Evolutionary conservation across 2,329 filamentous ascomycete species (phyloP), one percentile per base, ranked within the genome.

Genomic region (Mycosphaerelloides madeirae): DNA sequence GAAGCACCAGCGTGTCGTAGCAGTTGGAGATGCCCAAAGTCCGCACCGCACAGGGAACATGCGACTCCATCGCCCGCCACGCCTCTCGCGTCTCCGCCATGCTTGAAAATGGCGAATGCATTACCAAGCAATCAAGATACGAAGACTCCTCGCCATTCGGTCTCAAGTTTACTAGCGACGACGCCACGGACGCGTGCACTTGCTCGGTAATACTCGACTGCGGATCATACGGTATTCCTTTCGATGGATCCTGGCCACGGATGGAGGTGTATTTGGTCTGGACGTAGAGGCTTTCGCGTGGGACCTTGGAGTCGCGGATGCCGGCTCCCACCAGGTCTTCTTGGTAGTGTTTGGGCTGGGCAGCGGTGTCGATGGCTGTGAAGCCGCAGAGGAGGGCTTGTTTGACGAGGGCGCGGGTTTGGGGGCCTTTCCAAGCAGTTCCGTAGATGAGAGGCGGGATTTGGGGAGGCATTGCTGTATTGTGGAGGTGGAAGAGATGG

Each of bases 201-300:
- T 90, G 83, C 14, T 82, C 73, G 12, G 71, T 70, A 19, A 89
- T 65, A 1, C 80, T 72, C 9, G 75, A 72, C 1, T 69, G 60
- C 1, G 77, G 64, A 56, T 83, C 72, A 63, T 87, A 87, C 0
- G 84, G 84, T 66, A 81, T 72, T 9, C 22, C 22, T 38, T 73
- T 31, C 66, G 65, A 31, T 16, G 65, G 58, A 57, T 83, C 78
- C 62, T 90, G 85, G 18, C 79, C 81, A 13, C 66, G 65, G 3
- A 79, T 64, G 0, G 83, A 75, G 1, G 84, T 87, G 68, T 84
- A 93, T 64, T 91, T 93, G n/a, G 87, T 90, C 75, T 94, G 87
- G 34, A 90, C 72, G 79, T 82, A 87, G 36, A 91, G 57, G 28
- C 84, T 78, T 35, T 74, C 65, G 46, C 81, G 71, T 38, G 59